These are phyloP conservation scores for Malus sieversii DNA, from an alignment of 306 rosid genomes.

Conservation along the genomic window DNA sequence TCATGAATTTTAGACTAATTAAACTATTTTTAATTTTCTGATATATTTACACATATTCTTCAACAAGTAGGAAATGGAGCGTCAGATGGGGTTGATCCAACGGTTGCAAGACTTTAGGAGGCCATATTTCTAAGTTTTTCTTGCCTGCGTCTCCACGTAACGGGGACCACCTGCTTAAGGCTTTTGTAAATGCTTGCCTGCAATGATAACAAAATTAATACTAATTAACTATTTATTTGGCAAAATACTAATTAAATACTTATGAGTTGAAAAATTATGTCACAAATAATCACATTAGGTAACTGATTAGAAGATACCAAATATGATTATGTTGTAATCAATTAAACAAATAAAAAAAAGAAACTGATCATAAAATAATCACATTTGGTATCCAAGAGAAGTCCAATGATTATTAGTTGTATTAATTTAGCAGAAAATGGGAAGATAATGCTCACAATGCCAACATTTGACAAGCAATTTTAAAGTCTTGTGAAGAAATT, in stretches of 20 bases:
- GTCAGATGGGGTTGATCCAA: not conserved
- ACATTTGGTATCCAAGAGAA: no score
- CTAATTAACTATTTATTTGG: not conserved
- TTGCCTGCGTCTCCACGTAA: conserved; percentile 58
- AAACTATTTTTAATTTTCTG: not conserved
- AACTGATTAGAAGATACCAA: not conserved
- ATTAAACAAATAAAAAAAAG: no score
- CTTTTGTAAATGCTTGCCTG: conserved; percentile 71
- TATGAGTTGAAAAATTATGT: not conserved
- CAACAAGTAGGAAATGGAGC: not conserved
- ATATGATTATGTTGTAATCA: no score
- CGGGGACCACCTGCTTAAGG: conserved; percentile 68
- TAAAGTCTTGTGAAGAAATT: not conserved
- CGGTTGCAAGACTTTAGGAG: not conserved
- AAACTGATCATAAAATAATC: not conserved
- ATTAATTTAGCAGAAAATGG: not conserved
- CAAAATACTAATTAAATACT: not conserved
- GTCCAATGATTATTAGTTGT: no score
- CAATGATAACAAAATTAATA: conserved; percentile 2
- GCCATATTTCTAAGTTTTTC: conserved; percentile 19
- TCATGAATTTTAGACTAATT: not conserved
- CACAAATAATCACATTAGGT: not conserved
- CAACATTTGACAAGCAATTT: not conserved
- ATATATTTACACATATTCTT: not conserved
- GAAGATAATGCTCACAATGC: not conserved